Conservation (phyloP, 192 early-diverging fungal species). For the Entophlyctis helioformis region DNA sequence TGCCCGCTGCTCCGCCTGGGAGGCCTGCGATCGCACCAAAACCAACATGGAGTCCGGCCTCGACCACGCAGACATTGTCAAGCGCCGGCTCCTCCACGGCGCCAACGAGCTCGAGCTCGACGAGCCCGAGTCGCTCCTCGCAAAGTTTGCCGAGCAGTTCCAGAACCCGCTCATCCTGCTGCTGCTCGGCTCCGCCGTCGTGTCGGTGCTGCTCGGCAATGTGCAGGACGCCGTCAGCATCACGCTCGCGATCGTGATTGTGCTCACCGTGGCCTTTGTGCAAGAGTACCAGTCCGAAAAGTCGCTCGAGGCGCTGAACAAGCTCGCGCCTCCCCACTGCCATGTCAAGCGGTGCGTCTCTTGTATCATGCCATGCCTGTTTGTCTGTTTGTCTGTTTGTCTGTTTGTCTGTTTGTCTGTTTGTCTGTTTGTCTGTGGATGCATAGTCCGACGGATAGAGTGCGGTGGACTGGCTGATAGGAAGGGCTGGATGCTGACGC, state of each 20-base stretch:
- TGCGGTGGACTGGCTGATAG: too few species aligned
- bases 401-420: too few species aligned
- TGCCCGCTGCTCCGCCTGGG: too few species aligned
- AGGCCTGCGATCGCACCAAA: too few species aligned
- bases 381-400: too few species aligned
- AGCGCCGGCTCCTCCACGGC: too few species aligned
- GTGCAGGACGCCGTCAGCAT: constrained; percentile 76
- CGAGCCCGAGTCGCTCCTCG: constrained; percentile 49
- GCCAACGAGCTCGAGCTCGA: constrained; percentile 56
- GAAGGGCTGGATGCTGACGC: too few species aligned
- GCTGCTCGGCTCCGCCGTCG: constrained; percentile 55
- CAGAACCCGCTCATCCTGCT: constrained; percentile 76
- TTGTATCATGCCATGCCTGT: too few species aligned
- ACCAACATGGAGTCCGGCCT: too few species aligned
- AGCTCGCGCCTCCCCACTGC: constrained; percentile 76
- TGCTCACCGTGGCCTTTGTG: constrained; percentile 71
- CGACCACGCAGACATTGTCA: too few species aligned
- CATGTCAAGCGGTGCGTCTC: constrained; percentile 56
- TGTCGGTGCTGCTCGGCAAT: constrained; percentile 66
- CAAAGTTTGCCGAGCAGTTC: constrained; percentile 77
- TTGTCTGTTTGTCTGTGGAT: too few species aligned
- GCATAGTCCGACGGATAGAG: too few species aligned
- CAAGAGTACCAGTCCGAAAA: constrained; percentile 82
- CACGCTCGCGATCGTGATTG: constrained; percentile 64
- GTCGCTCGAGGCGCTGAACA: constrained; percentile 71